A percentile compares a stretch with the other conserved stretches of the same genome.
Conservation (phyloP, 176 grass and related monocot species). For the Cocos nucifera region DNA sequence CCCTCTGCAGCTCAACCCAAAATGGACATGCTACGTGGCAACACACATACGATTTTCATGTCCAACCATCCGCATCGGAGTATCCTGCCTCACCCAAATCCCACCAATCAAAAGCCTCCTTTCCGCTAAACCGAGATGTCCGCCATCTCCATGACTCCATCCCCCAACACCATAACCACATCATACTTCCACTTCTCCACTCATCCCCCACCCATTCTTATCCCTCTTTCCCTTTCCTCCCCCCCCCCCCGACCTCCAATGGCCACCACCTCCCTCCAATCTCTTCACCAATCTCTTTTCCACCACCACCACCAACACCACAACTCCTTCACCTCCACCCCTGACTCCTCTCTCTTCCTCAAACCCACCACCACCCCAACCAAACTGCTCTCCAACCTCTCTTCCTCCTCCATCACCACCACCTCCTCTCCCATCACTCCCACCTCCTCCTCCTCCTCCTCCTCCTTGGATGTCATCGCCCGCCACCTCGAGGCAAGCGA, state of each 20-base stretch:
- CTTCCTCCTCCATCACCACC: conserved; percentile 27
- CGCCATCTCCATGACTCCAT: conserved; percentile 18
- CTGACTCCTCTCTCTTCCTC: conserved; percentile 31
- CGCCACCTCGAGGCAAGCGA: conserved; percentile 35
- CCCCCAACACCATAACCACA: conserved; percentile 9
- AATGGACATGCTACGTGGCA: too few species aligned
- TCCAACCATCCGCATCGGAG: conserved; percentile 25
- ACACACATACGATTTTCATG: too few species aligned
- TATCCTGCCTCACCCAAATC: conserved; percentile 56
- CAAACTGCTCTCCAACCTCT: conserved; percentile 51
- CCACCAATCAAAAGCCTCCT: conserved; percentile 66
- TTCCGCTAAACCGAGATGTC: conserved; percentile 28
- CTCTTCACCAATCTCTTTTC: conserved; percentile 45
- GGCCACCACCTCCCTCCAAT: conserved; percentile 46
- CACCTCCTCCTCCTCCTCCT: conserved; percentile 16
- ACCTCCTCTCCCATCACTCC: conserved; percentile 21
- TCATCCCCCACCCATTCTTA: background rate
- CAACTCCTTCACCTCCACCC: conserved; percentile 3
- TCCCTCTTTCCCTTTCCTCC: background rate
- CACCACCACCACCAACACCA: conserved; percentile 1
- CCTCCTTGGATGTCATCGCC: conserved; percentile 38
- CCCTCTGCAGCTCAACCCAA: too few species aligned
- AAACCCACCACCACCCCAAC: conserved; percentile 23
- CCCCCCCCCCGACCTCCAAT: background rate
- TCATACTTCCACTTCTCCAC: background rate